Evolutionary conservation across 2,329 filamentous ascomycete genomes (phyloP).

Genomic region (Xylariomycetidae sp.): DNA sequence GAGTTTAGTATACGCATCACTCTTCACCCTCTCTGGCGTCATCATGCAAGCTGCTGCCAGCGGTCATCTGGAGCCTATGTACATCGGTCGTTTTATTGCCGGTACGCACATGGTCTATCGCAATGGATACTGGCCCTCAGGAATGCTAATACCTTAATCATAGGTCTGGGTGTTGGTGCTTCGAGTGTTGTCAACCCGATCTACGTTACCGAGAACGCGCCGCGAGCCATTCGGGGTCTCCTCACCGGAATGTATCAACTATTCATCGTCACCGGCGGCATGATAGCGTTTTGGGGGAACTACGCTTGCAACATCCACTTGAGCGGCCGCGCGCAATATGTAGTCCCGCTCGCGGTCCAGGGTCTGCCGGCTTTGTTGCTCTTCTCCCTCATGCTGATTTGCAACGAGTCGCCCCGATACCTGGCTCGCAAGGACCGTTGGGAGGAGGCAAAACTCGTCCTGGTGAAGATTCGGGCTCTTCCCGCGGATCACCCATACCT

Average conservation of each 20-base stretch:
- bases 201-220: slow-evolving; percentile 41
- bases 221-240: slow-evolving; percentile 38
- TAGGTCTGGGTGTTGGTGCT: slow-evolving; percentile 37
- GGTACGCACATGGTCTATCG: slow-evolving; percentile 19
- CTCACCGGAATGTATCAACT: slow-evolving; percentile 41
- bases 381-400: slow-evolving; percentile 55
- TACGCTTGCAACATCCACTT: slow-evolving; percentile 40
- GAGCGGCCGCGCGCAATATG: slow-evolving; percentile 33
- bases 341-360: slow-evolving; percentile 60
- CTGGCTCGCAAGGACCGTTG: slow-evolving; percentile 60
- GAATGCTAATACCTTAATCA: slow-evolving; percentile 3
- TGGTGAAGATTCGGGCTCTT: slow-evolving; percentile 53
- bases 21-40: slow-evolving; percentile 53
- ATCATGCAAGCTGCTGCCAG: slow-evolving; percentile 55
- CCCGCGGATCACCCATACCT: slow-evolving; percentile 48
- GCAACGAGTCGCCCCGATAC: slow-evolving; percentile 62
- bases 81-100: slow-evolving; percentile 54
- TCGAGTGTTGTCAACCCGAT: slow-evolving; percentile 39
- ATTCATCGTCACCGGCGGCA: slow-evolving; percentile 40
- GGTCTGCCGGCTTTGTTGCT: slow-evolving; percentile 57
- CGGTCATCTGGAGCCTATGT: slow-evolving; percentile 56
- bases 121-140: too few relatives aligned
- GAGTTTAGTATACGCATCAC: slow-evolving; percentile 48
- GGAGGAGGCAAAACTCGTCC: slow-evolving; percentile 54
- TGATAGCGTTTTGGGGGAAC: slow-evolving; percentile 46